A percentile compares a stretch with the other conserved stretches of the same genome.
These are phyloP conservation scores for Mucor velutinosus DNA, from an alignment of 371 early-diverging fungal species.

Conservation along the genomic window DNA sequence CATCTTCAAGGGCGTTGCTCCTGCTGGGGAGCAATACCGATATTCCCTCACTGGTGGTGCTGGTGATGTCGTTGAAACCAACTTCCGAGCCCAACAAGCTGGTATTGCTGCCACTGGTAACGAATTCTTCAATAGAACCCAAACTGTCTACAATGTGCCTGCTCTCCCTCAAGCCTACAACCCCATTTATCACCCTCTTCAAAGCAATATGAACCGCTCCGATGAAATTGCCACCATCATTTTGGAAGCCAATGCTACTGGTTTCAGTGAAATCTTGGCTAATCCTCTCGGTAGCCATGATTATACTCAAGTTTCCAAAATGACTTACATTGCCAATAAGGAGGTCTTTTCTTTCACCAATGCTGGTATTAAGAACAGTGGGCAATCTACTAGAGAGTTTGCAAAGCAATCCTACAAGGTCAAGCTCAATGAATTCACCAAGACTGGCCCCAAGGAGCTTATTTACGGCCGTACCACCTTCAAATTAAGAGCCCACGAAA, in stretches of 20 bases:
- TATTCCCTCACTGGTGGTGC: slow-evolving; percentile 23
- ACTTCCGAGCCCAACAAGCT: slow-evolving; percentile 27
- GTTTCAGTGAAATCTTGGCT: slow-evolving; percentile 29
- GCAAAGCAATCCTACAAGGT: slow-evolving; percentile 57
- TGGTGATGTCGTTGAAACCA: slow-evolving; percentile 23
- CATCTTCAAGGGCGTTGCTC: slow-evolving; percentile 36
- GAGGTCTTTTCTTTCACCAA: slow-evolving; percentile 44
- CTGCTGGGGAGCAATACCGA: slow-evolving; percentile 30
- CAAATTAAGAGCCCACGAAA: slow-evolving; percentile 57
- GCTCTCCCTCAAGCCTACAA: slow-evolving; percentile 53
- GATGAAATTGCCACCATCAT: slow-evolving; percentile 51
- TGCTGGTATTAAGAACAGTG: slow-evolving; percentile 48
- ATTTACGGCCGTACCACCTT: slow-evolving; percentile 49
- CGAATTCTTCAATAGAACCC: slow-evolving; percentile 51
- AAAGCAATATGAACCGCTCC: slow-evolving; percentile 39
- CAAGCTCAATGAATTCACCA: slow-evolving; percentile 43
- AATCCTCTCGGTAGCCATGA: slow-evolving; percentile 33
- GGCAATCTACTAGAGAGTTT: slow-evolving; percentile 56
- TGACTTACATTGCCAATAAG: slow-evolving; percentile 54
- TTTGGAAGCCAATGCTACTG: slow-evolving; percentile 39
- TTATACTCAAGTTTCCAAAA: slow-evolving; percentile 26
- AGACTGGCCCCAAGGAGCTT: slow-evolving; percentile 18
- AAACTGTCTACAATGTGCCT: slow-evolving; percentile 44
- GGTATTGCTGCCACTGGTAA: slow-evolving; percentile 50
- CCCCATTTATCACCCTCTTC: slow-evolving; percentile 37